These are phyloP conservation scores for Eucalyptus lansdowneana DNA, from an alignment of 345 rosid species.

Conservation along the genomic window DNA sequence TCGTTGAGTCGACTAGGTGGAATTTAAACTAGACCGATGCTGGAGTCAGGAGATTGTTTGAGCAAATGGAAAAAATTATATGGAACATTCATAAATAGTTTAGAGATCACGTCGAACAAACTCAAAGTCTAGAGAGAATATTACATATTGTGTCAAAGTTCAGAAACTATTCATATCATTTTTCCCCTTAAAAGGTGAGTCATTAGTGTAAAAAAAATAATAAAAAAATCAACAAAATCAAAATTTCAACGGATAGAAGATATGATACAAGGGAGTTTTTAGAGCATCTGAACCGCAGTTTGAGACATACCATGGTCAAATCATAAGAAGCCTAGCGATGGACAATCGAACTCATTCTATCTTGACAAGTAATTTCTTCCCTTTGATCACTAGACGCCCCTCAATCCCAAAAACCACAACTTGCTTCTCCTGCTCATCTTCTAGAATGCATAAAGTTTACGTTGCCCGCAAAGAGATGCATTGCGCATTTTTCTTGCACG, in stretches of 20 bases:
- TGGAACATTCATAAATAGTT: not conserved
- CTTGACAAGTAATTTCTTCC: too few relatives aligned
- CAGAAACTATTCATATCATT: not conserved
- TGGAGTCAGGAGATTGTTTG: not conserved
- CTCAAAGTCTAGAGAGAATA: not conserved
- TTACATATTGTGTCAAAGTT: not conserved
- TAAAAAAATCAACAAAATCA: too few relatives aligned
- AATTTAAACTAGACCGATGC: not conserved
- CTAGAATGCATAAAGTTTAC: too few relatives aligned
- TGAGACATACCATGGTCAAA: not conserved
- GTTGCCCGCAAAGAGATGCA: too few relatives aligned
- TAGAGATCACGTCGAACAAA: fast-evolving
- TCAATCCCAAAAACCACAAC: too few relatives aligned
- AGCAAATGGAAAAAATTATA: not conserved
- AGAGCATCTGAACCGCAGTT: not conserved
- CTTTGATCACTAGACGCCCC: too few relatives aligned
- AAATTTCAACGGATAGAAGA: not conserved
- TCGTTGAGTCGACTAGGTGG: not conserved
- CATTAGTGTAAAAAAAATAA: not conserved
- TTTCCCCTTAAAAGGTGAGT: fast-evolving
- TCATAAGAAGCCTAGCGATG: too few relatives aligned
- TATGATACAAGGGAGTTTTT: not conserved
- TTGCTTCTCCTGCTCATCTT: too few relatives aligned
- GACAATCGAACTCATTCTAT: too few relatives aligned
- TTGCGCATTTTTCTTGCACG: too few relatives aligned